These are phyloP conservation scores for Neopestalotiopsis sp. DNA, from an alignment of 2,329 filamentous ascomycete genomes.

Conservation along the genomic window DNA sequence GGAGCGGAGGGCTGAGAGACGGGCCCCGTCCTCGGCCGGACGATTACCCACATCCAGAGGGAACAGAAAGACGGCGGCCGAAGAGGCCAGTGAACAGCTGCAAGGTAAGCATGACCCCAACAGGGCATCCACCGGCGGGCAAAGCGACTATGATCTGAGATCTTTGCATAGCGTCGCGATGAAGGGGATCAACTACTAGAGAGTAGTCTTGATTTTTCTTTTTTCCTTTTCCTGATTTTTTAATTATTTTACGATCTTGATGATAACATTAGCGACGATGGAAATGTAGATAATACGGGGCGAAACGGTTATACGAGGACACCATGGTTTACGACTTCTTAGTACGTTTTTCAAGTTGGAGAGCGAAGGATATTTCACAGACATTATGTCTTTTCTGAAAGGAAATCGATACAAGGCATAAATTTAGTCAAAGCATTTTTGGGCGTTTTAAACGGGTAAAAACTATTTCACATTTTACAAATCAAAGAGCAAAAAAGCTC, in stretches of 20 bases:
- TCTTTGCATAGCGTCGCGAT: slow-evolving; percentile 38
- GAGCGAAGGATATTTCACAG: neutral
- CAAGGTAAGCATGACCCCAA: slow-evolving; percentile 6
- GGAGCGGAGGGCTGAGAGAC: neutral
- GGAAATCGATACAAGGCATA: neutral
- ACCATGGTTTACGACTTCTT: neutral
- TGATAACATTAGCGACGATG: neutral
- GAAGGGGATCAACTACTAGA: slow-evolving; percentile 33
- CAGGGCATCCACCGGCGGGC: neutral
- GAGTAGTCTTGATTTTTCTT: slow-evolving; percentile 21
- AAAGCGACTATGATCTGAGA: slow-evolving; percentile 21
- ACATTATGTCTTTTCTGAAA: neutral
- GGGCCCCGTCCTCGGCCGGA: neutral
- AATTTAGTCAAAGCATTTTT: neutral
- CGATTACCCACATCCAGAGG: neutral
- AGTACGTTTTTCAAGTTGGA: neutral
- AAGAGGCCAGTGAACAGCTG: neutral
- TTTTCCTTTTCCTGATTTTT: neutral
- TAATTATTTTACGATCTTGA: neutral
- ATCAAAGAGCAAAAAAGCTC: neutral
- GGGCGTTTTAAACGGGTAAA: neutral
- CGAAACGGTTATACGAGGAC: neutral
- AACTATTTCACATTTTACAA: slow-evolving; percentile 11
- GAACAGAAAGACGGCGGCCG: neutral
- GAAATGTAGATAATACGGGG: too few species aligned